phyloP scores from a whole-genome alignment of 164 flowering plant genomes.

The Macadamia integrifolia region DNA sequence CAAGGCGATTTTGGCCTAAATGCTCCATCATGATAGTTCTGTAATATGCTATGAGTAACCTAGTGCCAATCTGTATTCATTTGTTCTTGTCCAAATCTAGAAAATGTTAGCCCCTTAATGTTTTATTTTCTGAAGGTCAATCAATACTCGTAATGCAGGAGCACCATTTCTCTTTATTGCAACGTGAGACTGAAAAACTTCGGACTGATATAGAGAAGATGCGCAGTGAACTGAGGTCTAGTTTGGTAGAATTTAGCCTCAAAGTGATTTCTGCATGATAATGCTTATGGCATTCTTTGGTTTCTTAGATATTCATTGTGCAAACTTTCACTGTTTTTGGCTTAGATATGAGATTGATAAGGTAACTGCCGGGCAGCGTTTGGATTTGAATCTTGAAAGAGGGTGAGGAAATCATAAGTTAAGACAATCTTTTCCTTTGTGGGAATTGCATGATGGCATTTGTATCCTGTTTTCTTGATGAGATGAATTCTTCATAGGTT shows the following conservation, averaged over 20 bases:
- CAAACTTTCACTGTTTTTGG: background rate
- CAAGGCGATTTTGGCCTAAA: no score
- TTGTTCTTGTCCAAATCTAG: no score
- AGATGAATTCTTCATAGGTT: background rate
- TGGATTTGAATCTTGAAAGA: conserved; percentile 68
- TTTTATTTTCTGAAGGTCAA: background rate
- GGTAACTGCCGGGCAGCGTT: conserved; percentile 60
- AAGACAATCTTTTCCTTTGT: background rate
- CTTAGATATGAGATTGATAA: conserved; percentile 67
- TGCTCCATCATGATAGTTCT: no score
- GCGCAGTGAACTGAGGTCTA: conserved; percentile 76
- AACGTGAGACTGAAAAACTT: conserved; percentile 71
- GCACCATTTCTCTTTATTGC: conserved; percentile 64
- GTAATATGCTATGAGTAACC: no score
- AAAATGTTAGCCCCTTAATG: background rate
- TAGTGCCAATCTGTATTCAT: no score
- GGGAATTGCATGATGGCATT: background rate
- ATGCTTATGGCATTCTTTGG: background rate
- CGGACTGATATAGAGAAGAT: conserved; percentile 69
- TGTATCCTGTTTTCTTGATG: background rate
- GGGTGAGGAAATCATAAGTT: conserved; percentile 31
- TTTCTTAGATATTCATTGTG: background rate
- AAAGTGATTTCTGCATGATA: background rate
- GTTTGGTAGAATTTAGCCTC: background rate
- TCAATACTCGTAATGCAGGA: conserved; percentile 36